Evolutionary conservation across 2,329 filamentous ascomycete species (phyloP), one percentile per base, ranked within the genome.

Genomic region (Fusarium algeriense): DNA sequence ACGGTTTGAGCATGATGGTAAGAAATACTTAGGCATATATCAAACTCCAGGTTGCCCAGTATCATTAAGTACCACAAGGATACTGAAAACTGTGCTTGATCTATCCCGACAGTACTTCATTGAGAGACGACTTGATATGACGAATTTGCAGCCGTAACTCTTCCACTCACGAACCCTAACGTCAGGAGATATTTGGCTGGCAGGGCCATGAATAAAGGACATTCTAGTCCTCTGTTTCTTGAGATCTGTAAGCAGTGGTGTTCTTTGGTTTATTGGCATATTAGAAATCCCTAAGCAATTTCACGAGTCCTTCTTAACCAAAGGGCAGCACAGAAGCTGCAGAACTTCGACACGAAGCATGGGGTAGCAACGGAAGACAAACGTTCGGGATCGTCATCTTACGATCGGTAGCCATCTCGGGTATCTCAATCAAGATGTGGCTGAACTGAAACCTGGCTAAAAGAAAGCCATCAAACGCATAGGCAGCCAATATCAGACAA

Each of bases 391-490:
- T 40, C 10, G 32, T 23, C 15, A 23, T 32, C 45, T 41, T 23
- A 28, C 13, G 17, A n/a, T 6, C 11, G 28, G 35, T 44, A 26
- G 20, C 26, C 19, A 34, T 23, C n/a, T n/a, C n/a, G 12, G 26
- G 26, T 34, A 32, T 52, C 13, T 20, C 23, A 19, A 15, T 32
- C 14, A 19, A 34, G 13, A 35, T 15, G 19, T 30, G n/a, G 15
- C 40, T n/a, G 9, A 14, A 17, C 37, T 54, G n/a, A 26, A 15
- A 35, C 15, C 26, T 40, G 19, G 20, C 32, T 23, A 14, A 60
- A 60, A 60, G 38, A 34, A 30, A 41, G 20, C 7, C n/a, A 59
- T n/a, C 35, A 38, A 58, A 58, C n/a, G 23, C 35, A 34, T 34
- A 19, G 20, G 19, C 17, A 38, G 28, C 14, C 14, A 23, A 23